Conservation (phyloP, 257 asterid genomes). For the Lithospermum erythrorhizon region DNA sequence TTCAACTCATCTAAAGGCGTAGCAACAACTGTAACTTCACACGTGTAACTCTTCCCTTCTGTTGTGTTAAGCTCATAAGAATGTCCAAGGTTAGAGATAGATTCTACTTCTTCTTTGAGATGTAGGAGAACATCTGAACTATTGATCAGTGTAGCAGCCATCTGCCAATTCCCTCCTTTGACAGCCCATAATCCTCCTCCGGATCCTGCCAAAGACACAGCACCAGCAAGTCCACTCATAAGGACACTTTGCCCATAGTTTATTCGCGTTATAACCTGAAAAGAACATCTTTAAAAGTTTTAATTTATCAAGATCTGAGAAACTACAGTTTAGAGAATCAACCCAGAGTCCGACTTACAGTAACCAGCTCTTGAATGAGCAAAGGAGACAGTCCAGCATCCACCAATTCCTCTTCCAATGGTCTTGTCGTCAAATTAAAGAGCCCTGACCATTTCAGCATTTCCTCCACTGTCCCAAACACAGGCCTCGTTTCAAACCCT, state of each 20-base stretch:
- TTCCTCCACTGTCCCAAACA: conserved; percentile 64
- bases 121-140: conserved; percentile 57
- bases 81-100: conserved; percentile 50
- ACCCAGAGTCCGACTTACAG: conserved; percentile 19
- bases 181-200: conserved; percentile 85
- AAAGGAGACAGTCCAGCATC: conserved; percentile 45
- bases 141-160: conserved; percentile 82
- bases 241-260: conserved; percentile 88
- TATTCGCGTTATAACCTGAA: conserved; percentile 85
- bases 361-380: conserved; percentile 74
- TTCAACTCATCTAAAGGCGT: conserved; percentile 91
- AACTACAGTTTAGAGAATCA: conserved; percentile 6
- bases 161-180: conserved; percentile 93
- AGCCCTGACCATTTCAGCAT: conserved; percentile 97
- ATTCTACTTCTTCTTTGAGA: conserved; percentile 73
- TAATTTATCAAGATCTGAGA: background rate
- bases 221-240: conserved; percentile 94
- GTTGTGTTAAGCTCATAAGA: conserved; percentile 74
- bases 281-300: background rate
- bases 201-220: conserved; percentile 92
- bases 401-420: conserved; percentile 50
- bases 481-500: conserved; percentile 58
- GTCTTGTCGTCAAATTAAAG: conserved; percentile 46
- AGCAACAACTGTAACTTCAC: conserved; percentile 72
- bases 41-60: conserved; percentile 52